phyloP scores from a whole-genome alignment of 768 basidiomycete genomes.

The Suillus tomentosus region DNA sequence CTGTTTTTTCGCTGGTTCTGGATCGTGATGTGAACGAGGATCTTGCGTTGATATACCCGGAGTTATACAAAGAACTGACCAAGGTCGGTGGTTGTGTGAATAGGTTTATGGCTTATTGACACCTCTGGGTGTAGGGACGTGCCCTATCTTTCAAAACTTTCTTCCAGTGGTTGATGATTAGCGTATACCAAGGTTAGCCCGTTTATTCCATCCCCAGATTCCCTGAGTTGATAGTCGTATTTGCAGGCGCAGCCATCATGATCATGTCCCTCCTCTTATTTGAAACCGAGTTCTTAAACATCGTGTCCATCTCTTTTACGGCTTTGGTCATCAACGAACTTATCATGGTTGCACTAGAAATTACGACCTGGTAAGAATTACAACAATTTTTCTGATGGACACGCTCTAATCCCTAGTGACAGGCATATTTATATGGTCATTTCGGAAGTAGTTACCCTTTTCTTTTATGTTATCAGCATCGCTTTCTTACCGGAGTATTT shows the following conservation, averaged over 20 bases:
- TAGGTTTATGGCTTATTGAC: constrained; percentile 7
- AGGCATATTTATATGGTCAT: constrained; percentile 97
- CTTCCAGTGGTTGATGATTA: constrained; percentile 97
- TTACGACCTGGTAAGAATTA: constrained; percentile 83
- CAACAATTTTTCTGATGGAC: not conserved
- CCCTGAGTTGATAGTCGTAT: constrained; percentile 2
- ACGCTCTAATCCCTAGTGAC: not conserved
- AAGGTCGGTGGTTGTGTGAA: constrained; percentile 57
- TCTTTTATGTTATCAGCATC: constrained; percentile 89
- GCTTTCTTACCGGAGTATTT: constrained; percentile 96
- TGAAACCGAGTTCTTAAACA: constrained; percentile 96
- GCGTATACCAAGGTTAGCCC: constrained; percentile 86
- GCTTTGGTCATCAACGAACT: constrained; percentile 95
- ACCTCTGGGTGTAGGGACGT: constrained; percentile 65
- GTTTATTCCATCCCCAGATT: constrained; percentile 5
- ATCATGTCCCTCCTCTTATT: constrained; percentile 95
- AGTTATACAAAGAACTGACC: constrained; percentile 95
- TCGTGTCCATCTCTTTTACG: constrained; percentile 97
- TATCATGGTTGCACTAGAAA: constrained; percentile 98
- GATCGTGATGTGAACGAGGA: constrained; percentile 97
- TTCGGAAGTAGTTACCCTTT: constrained; percentile 84
- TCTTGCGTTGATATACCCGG: constrained; percentile 92
- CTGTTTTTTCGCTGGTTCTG: constrained; percentile 95
- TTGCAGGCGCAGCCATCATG: constrained; percentile 93
- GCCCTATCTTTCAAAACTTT: constrained; percentile 97